phyloP scores from a whole-genome alignment of 345 rosid genomes.

The Syzygium aqueum region DNA sequence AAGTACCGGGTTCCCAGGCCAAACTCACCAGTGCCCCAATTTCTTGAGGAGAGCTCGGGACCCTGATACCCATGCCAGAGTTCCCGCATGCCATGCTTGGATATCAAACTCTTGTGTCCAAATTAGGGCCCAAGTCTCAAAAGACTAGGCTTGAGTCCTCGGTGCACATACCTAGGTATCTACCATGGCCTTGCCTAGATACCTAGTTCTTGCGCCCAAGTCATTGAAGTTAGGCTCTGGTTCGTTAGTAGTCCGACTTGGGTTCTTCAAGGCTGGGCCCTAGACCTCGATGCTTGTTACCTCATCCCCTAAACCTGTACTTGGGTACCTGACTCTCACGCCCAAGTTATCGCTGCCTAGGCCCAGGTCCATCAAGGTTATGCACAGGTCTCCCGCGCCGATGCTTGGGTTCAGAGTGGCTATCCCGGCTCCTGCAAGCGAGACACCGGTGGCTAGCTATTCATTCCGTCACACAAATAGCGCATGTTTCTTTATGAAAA shows the following conservation, averaged over 20 bases:
- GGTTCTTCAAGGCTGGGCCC: neutral
- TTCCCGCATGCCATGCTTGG: accelerated
- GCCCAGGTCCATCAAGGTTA: neutral
- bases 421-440: too few species aligned
- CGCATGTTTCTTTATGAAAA: too few species aligned
- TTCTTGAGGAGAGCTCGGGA: neutral
- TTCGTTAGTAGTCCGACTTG: neutral
- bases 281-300: neutral
- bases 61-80: accelerated
- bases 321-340: too few species aligned
- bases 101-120: neutral
- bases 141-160: neutral
- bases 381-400: neutral
- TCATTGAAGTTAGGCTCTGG: neutral
- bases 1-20: accelerated
- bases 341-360: neutral
- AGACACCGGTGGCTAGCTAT: too few species aligned
- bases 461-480: too few species aligned
- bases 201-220: neutral
- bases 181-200: neutral
- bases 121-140: neutral
- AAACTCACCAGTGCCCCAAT: accelerated
- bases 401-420: neutral
- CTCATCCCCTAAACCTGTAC: too few species aligned
- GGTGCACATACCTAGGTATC: neutral